phyloP scores from a whole-genome alignment of 2,329 filamentous ascomycete species.

The Cercospora zeae-maydis region DNA sequence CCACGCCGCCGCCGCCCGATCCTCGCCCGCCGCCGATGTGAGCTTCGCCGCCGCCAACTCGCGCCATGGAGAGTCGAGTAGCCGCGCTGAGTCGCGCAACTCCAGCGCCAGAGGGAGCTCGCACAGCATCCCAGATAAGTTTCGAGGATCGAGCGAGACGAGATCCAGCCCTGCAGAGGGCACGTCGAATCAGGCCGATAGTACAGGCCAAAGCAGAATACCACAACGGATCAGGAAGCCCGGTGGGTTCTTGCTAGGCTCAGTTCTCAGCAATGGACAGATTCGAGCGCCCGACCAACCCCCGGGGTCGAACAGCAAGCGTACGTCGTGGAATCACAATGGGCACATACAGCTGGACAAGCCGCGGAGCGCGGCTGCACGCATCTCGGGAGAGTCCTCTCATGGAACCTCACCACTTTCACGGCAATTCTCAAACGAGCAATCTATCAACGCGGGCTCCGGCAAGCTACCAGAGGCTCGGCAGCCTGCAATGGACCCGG shows the following conservation, averaged over 20 bases:
- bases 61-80: slow-evolving; percentile 29
- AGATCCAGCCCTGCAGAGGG: slow-evolving; percentile 4
- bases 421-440: slow-evolving; percentile 25
- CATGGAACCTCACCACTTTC: slow-evolving; percentile 31
- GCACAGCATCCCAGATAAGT: slow-evolving; percentile 17
- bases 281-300: slow-evolving; percentile 1
- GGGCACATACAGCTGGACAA: slow-evolving; percentile 23
- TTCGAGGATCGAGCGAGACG: slow-evolving; percentile 4
- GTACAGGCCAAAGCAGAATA: slow-evolving; percentile 13
- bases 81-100: slow-evolving; percentile 28
- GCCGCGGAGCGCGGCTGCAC: slow-evolving; percentile 11
- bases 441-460: slow-evolving; percentile 4
- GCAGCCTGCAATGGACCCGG: slow-evolving; percentile 66
- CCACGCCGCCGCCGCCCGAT: slow-evolving; percentile 13
- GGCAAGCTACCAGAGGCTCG: slow-evolving; percentile 4
- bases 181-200: slow-evolving; percentile 7
- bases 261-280: slow-evolving; percentile 27
- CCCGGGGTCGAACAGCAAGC: slow-evolving; percentile 23
- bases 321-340: slow-evolving; percentile 12
- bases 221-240: slow-evolving; percentile 31
- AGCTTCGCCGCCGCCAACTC: slow-evolving; percentile 25
- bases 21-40: slow-evolving; percentile 28
- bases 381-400: slow-evolving; percentile 30
- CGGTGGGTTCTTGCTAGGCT: slow-evolving; percentile 41
- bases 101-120: slow-evolving; percentile 20